These are phyloP conservation scores for Tulasnella sp. DNA, from an alignment of 768 basidiomycete genomes.

Conservation along the genomic window DNA sequence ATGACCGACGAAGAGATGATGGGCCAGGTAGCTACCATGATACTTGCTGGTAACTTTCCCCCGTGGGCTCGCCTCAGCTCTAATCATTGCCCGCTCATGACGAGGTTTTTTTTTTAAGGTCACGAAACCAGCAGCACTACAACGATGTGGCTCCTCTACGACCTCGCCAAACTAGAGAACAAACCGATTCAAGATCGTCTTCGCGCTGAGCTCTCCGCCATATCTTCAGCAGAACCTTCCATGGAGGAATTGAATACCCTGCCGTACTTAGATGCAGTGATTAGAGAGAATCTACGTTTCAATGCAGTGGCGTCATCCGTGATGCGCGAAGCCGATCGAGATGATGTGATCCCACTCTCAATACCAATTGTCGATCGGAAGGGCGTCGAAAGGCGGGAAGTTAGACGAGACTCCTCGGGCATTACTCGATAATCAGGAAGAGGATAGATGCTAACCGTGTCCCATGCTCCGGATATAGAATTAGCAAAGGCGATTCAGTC, in stretches of 20 bases:
- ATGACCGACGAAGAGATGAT: conserved; percentile 55
- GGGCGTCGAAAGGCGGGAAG: neutral
- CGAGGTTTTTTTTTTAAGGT: conserved; percentile 38
- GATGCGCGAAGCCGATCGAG: conserved; percentile 1
- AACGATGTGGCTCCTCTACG: conserved; percentile 28
- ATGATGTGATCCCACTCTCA: conserved; percentile 12
- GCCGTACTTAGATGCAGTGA: conserved; percentile 26
- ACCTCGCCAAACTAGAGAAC: conserved; percentile 36
- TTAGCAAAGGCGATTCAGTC: conserved; percentile 7
- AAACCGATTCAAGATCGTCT: conserved; percentile 41
- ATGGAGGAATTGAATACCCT: conserved; percentile 24
- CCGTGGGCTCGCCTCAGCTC: no score
- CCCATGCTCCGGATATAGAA: neutral
- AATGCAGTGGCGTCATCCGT: neutral
- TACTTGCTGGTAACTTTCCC: neutral
- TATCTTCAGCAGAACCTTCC: conserved; percentile 21
- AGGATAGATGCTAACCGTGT: neutral
- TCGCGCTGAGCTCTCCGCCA: conserved; percentile 41
- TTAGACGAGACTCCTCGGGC: neutral
- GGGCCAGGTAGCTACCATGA: conserved; percentile 32
- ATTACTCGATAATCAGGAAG: neutral
- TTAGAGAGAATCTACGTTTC: conserved; percentile 18
- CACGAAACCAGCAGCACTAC: conserved; percentile 26
- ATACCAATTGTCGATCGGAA: conserved; percentile 7
- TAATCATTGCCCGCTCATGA: no score